These are phyloP conservation scores for Aspergillus sp. DNA, from an alignment of 2,329 filamentous ascomycete genomes.

Conservation along the genomic window DNA sequence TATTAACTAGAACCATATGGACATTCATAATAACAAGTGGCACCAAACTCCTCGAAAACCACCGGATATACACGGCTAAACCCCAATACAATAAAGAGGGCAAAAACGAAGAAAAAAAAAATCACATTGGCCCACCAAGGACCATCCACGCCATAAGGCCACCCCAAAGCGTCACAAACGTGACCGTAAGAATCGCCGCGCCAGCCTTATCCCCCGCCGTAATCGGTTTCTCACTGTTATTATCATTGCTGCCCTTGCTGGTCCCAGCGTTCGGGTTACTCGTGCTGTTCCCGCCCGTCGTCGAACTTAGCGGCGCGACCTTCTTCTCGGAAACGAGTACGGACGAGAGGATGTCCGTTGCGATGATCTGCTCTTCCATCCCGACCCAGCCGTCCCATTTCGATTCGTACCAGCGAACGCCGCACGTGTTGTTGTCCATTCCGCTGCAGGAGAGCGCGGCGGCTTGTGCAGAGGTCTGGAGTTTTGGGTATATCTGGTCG, in stretches of 20 bases:
- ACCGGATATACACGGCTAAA: not conserved
- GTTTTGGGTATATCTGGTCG: slow-evolving; percentile 60
- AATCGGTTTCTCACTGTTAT: slow-evolving; percentile 20
- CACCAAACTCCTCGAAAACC: not conserved
- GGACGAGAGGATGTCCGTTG: slow-evolving; percentile 66
- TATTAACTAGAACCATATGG: not conserved
- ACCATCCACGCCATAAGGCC: slow-evolving; percentile 39
- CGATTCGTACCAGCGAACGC: slow-evolving; percentile 64
- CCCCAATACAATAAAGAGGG: not conserved
- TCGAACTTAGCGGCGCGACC: slow-evolving; percentile 41
- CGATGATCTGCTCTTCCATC: slow-evolving; percentile 72
- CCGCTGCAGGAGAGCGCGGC: slow-evolving; percentile 68
- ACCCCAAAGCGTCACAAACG: slow-evolving; percentile 34
- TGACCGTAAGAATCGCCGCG: slow-evolving; percentile 43
- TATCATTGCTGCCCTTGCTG: slow-evolving; percentile 6
- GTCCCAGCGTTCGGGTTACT: slow-evolving; percentile 44
- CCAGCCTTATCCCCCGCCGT: slow-evolving; percentile 44
- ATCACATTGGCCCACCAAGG: slow-evolving; percentile 21
- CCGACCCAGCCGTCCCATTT: slow-evolving; percentile 63
- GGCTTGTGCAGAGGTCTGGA: slow-evolving; percentile 62
- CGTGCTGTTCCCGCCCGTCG: slow-evolving; percentile 60
- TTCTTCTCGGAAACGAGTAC: slow-evolving; percentile 55
- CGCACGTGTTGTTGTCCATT: slow-evolving; percentile 63
- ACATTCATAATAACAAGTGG: not conserved
- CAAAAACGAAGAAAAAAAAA: not conserved